Evolutionary conservation across 441 rosid species (phyloP).

Genomic region (Jatropha podagrica): DNA sequence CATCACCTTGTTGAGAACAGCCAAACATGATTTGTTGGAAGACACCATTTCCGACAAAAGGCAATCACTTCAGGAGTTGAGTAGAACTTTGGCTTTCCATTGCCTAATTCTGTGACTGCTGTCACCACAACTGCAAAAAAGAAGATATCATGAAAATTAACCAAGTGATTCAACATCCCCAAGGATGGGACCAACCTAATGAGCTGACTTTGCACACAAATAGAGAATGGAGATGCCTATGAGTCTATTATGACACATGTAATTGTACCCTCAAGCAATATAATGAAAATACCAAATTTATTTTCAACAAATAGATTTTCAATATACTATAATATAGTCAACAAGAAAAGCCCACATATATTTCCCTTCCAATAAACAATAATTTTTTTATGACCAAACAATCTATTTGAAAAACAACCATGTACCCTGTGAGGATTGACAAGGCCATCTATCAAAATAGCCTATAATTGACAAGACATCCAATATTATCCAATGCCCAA

Average conservation of each 20-base stretch:
- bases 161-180: background rate
- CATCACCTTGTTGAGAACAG: slow-evolving; percentile 87
- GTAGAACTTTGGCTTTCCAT: slow-evolving; percentile 89
- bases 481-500: background rate
- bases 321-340: background rate
- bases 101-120: slow-evolving; percentile 87
- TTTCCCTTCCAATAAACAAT: background rate
- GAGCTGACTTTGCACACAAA: background rate
- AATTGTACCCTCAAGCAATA: background rate
- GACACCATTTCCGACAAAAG: slow-evolving; percentile 88
- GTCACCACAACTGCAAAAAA: slow-evolving; percentile 85
- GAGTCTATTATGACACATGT: background rate
- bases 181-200: background rate
- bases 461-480: background rate
- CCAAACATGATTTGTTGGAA: slow-evolving; percentile 95
- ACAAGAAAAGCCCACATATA: background rate
- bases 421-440: background rate
- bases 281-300: background rate
- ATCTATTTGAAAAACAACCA: background rate
- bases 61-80: slow-evolving; percentile 88
- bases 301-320: background rate
- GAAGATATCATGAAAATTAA: slow-evolving; percentile 19
- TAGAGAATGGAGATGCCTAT: background rate
- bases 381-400: background rate
- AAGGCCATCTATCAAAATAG: background rate